phyloP scores from a whole-genome alignment of 176 grass and related monocot species.

The Oryza brachyantha region DNA sequence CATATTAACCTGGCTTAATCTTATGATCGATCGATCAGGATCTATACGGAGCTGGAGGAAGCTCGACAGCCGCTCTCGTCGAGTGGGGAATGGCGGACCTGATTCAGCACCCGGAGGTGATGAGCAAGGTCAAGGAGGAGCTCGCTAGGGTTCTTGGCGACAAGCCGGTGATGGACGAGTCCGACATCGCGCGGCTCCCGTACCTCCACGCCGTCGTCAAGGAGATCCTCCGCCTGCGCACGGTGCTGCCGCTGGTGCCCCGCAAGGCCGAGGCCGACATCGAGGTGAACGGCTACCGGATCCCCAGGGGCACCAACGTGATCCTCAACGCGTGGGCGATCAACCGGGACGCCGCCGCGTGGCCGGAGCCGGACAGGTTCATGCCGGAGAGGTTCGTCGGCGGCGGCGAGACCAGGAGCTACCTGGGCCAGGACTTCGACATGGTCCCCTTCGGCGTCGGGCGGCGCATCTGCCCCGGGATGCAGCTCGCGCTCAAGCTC shows the following conservation, averaged over 20 bases:
- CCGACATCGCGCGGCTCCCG: slow-evolving; percentile 27
- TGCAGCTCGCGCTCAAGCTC: slow-evolving; percentile 31
- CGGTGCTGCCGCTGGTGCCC: slow-evolving; percentile 30
- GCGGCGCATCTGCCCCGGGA: slow-evolving; percentile 37
- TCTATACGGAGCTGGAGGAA: slow-evolving; percentile 29
- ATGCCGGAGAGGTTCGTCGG: slow-evolving; percentile 39
- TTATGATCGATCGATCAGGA: slow-evolving; percentile 1
- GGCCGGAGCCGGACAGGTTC: slow-evolving; percentile 36
- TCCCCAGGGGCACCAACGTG: slow-evolving; percentile 29
- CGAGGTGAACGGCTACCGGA: slow-evolving; percentile 23
- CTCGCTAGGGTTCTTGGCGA: neutral
- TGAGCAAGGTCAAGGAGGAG: slow-evolving; percentile 23
- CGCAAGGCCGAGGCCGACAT: slow-evolving; percentile 18
- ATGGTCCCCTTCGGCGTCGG: slow-evolving; percentile 42
- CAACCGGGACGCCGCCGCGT: slow-evolving; percentile 13
- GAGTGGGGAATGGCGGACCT: slow-evolving; percentile 47
- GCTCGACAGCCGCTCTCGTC: slow-evolving; percentile 26
- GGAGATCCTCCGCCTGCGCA: slow-evolving; percentile 34
- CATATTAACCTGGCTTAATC: neutral
- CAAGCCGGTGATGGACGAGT: slow-evolving; percentile 28
- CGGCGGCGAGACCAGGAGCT: slow-evolving; percentile 9
- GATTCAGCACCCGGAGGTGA: slow-evolving; percentile 10
- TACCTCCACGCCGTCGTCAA: slow-evolving; percentile 41
- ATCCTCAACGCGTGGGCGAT: slow-evolving; percentile 48
- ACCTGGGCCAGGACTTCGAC: slow-evolving; percentile 34